A percentile compares a stretch with the other conserved stretches of the same genome.
These are phyloP conservation scores for Takashimella koratensis DNA, from an alignment of 1,284 basidiomycete species.

Conservation along the genomic window DNA sequence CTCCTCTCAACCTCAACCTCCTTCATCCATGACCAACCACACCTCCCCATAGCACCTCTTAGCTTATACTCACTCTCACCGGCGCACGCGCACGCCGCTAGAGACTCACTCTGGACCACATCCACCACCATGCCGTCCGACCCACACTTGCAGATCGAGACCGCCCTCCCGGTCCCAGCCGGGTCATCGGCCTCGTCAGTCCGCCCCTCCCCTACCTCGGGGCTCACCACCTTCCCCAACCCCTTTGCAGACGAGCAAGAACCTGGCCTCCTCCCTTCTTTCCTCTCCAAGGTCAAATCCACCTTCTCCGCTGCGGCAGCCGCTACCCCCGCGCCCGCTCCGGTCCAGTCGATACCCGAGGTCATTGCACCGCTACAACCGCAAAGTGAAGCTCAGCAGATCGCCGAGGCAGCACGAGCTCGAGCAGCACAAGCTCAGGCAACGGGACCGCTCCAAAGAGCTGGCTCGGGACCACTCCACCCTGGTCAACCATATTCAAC, in stretches of 20 bases:
- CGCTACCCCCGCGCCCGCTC: neutral
- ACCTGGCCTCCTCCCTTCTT: conserved; percentile 42
- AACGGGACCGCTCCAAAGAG: no score
- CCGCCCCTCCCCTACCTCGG: conserved; percentile 14
- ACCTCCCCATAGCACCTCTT: no score
- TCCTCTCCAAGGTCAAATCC: conserved; percentile 47
- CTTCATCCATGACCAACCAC: no score
- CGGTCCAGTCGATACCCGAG: neutral
- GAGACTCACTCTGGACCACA: neutral
- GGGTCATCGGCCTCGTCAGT: conserved; percentile 10
- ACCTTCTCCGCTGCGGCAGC: conserved; percentile 29
- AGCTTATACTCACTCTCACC: no score
- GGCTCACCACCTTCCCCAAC: conserved; percentile 46
- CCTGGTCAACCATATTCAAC: no score
- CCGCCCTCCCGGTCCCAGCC: conserved; percentile 4
- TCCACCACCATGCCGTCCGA: neutral
- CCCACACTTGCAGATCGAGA: conserved; percentile 8
- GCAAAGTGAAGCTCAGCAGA: conserved; percentile 42
- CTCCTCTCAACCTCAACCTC: neutral
- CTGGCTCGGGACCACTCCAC: no score
- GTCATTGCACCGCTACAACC: neutral
- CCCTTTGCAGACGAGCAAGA: conserved; percentile 48
- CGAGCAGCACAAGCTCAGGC: no score
- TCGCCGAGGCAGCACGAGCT: conserved; percentile 34
- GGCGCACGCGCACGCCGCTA: no score